Evolutionary conservation across 2,329 filamentous ascomycete species (phyloP), one percentile per base, ranked within the genome.

Genomic region (Rutstroemia sydowiana): DNA sequence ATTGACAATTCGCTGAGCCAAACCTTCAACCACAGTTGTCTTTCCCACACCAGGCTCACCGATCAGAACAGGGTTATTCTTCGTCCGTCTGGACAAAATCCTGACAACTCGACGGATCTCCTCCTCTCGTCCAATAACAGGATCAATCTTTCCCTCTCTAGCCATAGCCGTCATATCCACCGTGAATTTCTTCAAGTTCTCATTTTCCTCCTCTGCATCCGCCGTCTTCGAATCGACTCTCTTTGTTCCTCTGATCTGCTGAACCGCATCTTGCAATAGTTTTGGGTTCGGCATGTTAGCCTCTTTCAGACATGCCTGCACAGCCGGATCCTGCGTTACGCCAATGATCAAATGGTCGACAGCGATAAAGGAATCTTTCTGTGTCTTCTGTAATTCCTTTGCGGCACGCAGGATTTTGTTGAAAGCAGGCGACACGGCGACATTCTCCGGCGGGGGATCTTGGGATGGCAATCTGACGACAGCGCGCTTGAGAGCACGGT

Each of bases 11-110:
- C 93, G 86, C 68, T 91, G 88, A 28, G 93, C 93, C 54, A 98
- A 78, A 63, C 93, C 93, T 73, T 98, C 93, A 45, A 97, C 90
- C 52, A 98, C 91, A 5, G 93, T 96, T 4, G 93, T 98, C 76
- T 98, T 98, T 66, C 93, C 93, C 21, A 97, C 93, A 83, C 93
- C 93, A 32, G 93, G 92, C 67, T 97, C 91, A 73, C 93, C 93
- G 59, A 98, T 97, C 59, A 98, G 80, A 45, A 97, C 92, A 1
- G 93, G 93, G 71, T 98, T 98, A 77, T 98, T 97, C 79, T 97
- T 97, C 56, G 92, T 97, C 66, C 92, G 81, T 68, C 93, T 80
- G 32, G 90, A 95, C 57, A 97, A 75, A 58, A 97, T 97, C 53
- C 92, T 84, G 60, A 97, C 82, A 21, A 95, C 91, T 64, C 92